phyloP scores from a whole-genome alignment of 139 green algal genomes.

The Micractinium sp. region DNA sequence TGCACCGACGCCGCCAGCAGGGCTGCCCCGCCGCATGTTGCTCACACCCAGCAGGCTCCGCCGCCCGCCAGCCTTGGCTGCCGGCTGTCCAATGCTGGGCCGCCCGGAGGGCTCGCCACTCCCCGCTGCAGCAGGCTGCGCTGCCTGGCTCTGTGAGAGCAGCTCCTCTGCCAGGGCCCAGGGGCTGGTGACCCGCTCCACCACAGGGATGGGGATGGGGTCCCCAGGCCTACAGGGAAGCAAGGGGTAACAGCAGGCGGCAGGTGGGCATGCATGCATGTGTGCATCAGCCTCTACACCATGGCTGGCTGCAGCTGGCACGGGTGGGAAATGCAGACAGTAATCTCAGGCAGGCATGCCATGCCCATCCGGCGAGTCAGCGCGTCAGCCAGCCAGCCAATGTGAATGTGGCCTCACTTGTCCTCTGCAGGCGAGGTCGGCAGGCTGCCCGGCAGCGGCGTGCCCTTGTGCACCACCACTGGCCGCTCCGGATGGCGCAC shows the following conservation, averaged over 20 bases:
- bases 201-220: slow-evolving; percentile 26
- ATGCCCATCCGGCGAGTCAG: background rate
- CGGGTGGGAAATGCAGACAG: background rate
- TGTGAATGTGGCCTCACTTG: background rate
- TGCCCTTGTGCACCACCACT: slow-evolving; percentile 46
- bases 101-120: background rate
- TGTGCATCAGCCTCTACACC: background rate
- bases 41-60: slow-evolving; percentile 25
- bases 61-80: slow-evolving; percentile 1
- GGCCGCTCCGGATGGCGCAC: slow-evolving; percentile 32
- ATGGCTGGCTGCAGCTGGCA: background rate
- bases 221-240: background rate
- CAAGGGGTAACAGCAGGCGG: background rate
- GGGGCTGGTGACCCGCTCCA: slow-evolving; percentile 40
- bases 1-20: background rate
- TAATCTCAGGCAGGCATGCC: too few relatives aligned
- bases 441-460: slow-evolving; percentile 24
- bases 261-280: background rate
- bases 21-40: slow-evolving; percentile 12
- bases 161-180: slow-evolving; percentile 34
- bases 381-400: background rate
- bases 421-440: background rate
- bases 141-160: slow-evolving; percentile 16
- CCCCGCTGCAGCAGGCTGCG: background rate
- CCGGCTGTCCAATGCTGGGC: background rate